Evolutionary conservation across 768 basidiomycete species (phyloP), one percentile per base, ranked within the genome.

Genomic region (Boletus bicolor): DNA sequence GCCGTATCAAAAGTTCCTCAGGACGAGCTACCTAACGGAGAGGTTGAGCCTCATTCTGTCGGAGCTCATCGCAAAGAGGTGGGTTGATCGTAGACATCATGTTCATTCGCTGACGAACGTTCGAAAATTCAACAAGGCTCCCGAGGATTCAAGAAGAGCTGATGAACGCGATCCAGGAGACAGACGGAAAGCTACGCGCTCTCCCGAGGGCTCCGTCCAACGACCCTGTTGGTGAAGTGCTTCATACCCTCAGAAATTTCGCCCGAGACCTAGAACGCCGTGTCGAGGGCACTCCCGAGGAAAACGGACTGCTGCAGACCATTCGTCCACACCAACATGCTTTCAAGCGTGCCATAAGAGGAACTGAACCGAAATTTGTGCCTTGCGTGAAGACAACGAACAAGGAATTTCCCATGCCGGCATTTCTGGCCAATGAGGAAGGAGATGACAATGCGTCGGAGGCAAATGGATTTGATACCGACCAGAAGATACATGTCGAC

Each of bases 131-230:
- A 7, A 19, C 17, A 51, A 90, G 89, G 42, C 74, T 90, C 0
- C 87, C 88, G 0, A 70, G 79, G 54, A 82, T 89, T 10, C 79
- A 82, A 48, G 74, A 80, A 1, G 86, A 89, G 55, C 68, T 89
- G 28, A 75, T 79, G 24, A 71, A 66, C 0, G 68, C 77, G 0
- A 76, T 87, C 1, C 57, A 64, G 0, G 69, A 63, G 7, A 77
- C 81, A 0, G 73, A 77, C 1, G 51, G 63, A 0, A 66, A 62
- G 6, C 43, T 79, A 0, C 48, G 56, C 0, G 24, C 51, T 19
- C 69, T 81, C 1, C 86, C 86, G 0, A 77, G 69, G 32, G 76
- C 79, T 0, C 85, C 86, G 0, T 82, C 86, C 0, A 63, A 56
- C 1, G 79, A 89, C 44, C 79, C 86, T 0, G 67, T 81, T 1